A percentile compares a stretch with the other conserved stretches of the same genome.
Conservation (phyloP, 2,329 filamentous ascomycete genomes). For the Fusarium sp. region DNA sequence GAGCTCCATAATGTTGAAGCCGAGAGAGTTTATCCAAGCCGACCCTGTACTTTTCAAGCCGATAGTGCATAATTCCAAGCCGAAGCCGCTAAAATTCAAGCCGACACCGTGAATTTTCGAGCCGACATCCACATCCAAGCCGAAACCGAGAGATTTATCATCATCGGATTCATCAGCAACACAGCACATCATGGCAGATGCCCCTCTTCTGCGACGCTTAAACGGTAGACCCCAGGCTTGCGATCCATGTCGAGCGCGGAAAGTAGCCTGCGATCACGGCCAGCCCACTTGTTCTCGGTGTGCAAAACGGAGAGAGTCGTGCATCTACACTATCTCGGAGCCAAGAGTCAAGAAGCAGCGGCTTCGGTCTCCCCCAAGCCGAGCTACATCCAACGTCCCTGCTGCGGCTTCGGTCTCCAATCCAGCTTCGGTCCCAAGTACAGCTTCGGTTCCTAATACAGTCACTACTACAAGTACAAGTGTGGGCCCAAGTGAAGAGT, state of each 20-base stretch:
- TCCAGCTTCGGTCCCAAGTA: not conserved
- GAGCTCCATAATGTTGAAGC: not conserved
- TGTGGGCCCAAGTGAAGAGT: not conserved
- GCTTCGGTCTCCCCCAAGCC: conserved; percentile 18
- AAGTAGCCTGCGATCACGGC: conserved; percentile 58
- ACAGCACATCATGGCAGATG: conserved; percentile 27
- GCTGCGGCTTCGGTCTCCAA: not conserved
- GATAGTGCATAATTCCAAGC: not conserved
- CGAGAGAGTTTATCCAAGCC: not conserved
- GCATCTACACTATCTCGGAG: conserved; percentile 51
- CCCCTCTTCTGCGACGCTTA: conserved; percentile 42
- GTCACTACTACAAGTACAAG: not conserved
- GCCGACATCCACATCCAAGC: conserved; percentile 14
- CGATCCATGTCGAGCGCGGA: conserved; percentile 56
- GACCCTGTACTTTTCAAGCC: not conserved
- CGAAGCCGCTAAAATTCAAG: not conserved
- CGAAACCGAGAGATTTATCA: conserved; percentile 28
- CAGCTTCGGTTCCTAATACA: not conserved
- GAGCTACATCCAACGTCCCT: not conserved
- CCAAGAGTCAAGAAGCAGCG: conserved; percentile 35
- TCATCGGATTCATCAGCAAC: conserved; percentile 17
- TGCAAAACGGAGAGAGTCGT: conserved; percentile 52
- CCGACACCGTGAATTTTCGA: conserved; percentile 3
- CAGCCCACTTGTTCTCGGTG: conserved; percentile 57
- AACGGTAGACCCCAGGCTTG: conserved; percentile 49